Evolutionary conservation across 2,329 filamentous ascomycete genomes (phyloP), one percentile per base, ranked within the genome.

Genomic region (Paracoccidioides brasiliensis): DNA sequence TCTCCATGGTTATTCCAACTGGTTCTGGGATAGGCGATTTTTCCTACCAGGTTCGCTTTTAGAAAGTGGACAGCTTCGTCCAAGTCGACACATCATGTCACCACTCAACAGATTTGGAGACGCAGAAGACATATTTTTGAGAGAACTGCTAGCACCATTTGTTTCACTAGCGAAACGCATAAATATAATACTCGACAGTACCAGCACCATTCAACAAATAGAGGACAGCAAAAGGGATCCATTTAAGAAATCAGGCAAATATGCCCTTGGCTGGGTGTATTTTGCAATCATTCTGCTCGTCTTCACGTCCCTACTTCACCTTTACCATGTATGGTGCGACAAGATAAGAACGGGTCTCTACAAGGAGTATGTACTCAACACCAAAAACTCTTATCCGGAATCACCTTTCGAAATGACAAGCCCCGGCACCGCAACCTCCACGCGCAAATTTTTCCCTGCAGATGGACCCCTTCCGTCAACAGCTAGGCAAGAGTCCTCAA

Each of bases 291-390:
- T 84, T 52, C 70, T 96, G 57, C 78, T 90, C 60, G 78, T 80
- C 33, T 64, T 81, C 54, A 83, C 90, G 4, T 73, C 86, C 9
- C 64, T 85, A 9, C 76, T 91, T 66, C 83, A 89, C 61, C 78
- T 87, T 66, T 95, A 90, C 77, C 86, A 95, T 70, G 84, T 86
- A 62, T 95, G 89, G 85, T 89, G 90, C 63, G 90, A 96, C 75
- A 94, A 93, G 74, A 88, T 95, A 61, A 82, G 90, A 62, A 87
- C 90, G 62, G 90, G 89, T 59, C 81, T 93, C 58, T 88, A 93
- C 74, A 91, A 94, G 73, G 84, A 93, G 66, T 83, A 88, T 67
- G 78, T 87, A 65, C 69, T 57, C 69, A 76, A 52, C 61, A 79
- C 49, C 78, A 82, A 70, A 61, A 73, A 71, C 22, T 74, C 75